Base-by-base conservation (phyloP, 208 protist genomes). In the Leishmania turanica region DNA sequence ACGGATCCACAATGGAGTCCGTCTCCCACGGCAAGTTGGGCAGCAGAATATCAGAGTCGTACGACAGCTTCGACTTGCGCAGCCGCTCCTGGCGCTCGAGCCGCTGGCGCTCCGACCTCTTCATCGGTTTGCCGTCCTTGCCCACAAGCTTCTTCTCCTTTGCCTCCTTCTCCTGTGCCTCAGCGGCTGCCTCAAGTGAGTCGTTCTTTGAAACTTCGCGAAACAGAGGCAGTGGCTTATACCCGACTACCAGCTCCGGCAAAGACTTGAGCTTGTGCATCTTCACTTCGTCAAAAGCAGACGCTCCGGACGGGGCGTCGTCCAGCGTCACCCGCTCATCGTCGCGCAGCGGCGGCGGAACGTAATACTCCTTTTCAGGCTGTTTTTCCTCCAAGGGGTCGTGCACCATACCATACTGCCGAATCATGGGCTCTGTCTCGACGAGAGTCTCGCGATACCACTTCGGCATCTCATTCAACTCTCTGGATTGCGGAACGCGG, bases 231-330 rank as follows among this genome's bases (percentile, higher is more conserved):
- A 97, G 87, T 27, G 94, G 91, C 80, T 96, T 97, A 84, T 91
- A 96, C 17, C 92, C 94, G 7, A 89, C 91, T 27, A 95, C 90
- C 64, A 97, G 84, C 80, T 97, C 93, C 49, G 95, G 95, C 53
- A 94, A 65, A 13, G 88, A 89, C 80, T 87, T 84, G 17, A 96
- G 78, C 77, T 92, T 95, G 76, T 95, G 89, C 87, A 95, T 91
- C 79, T 96, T 96, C 56, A 86, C 66, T 81, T 95, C 92, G 77
- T 97, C 95, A 89, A 97, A 97, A 58, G 93, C 89, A n/a, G 95
- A 95, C 21, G 81, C 83, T 51, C 90, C 92, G 72, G 80, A 82
- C 13, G 80, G 80, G 42, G 90, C 88, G 83, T 95, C 91, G 82
- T 97, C 95, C 73, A 95, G 90, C 74, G 91, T 94, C 82, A 96